Evolutionary conservation across 176 grass and related monocot genomes (phyloP).

Genomic region (Rhipidocladum racemiflorum): DNA sequence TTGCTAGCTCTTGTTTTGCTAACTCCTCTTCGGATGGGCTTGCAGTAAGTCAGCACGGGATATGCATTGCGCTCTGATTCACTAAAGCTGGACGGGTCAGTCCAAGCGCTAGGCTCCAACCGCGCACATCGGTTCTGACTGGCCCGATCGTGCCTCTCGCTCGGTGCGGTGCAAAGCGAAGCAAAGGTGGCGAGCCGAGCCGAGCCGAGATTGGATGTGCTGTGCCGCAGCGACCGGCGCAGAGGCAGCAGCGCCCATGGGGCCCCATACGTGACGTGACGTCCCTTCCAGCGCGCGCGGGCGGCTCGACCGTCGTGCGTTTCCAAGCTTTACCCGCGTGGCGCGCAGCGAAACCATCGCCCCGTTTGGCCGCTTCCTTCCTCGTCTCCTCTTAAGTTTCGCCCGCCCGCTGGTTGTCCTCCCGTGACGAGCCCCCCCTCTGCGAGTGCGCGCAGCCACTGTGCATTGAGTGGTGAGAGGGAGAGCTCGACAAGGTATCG

Average conservation of each 20-base stretch:
- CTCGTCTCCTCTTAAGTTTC: slow-evolving; percentile 20
- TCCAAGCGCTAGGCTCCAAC: slow-evolving; percentile 32
- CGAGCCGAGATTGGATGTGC: neutral
- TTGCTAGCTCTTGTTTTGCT: neutral
- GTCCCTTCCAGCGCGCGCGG: neutral
- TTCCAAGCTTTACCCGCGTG: neutral
- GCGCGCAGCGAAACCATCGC: slow-evolving; percentile 38
- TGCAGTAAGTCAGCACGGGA: neutral
- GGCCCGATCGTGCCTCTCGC: neutral
- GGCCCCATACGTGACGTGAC: too few species aligned
- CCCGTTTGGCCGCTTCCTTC: slow-evolving; percentile 39
- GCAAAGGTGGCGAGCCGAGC: slow-evolving; percentile 17
- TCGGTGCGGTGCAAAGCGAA: neutral
- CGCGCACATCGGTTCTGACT: neutral
- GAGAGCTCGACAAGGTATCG: neutral
- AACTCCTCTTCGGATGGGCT: neutral
- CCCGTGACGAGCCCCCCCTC: slow-evolving; percentile 15
- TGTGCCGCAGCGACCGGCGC: neutral
- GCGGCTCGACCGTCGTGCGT: neutral
- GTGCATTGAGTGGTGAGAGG: neutral
- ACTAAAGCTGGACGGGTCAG: slow-evolving; percentile 15
- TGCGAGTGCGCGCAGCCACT: neutral
- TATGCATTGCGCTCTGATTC: neutral
- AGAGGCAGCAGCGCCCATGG: neutral
- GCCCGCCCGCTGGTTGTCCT: neutral